Evolutionary conservation across 163 green algal species (phyloP).

Genomic region (Picocystis sp.): DNA sequence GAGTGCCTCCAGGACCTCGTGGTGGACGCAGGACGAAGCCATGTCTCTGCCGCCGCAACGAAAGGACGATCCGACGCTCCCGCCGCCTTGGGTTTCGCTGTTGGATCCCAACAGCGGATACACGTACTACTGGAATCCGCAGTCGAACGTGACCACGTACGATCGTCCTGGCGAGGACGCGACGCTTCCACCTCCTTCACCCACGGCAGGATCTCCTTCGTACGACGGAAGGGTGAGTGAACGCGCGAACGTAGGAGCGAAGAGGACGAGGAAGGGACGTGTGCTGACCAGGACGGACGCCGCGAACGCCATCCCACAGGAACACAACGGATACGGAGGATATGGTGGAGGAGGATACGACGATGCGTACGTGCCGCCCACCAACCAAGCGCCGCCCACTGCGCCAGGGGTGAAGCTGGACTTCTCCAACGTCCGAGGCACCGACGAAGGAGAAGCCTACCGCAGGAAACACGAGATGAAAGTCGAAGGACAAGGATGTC

Average conservation of each 20-base stretch:
- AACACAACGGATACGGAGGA: slow-evolving; percentile 2
- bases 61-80: slow-evolving; percentile 17
- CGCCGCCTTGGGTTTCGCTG: slow-evolving; percentile 18
- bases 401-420: neutral
- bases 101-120: slow-evolving; percentile 24
- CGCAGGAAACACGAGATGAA: slow-evolving; percentile 18
- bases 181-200: slow-evolving; percentile 1
- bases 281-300: slow-evolving; percentile 1
- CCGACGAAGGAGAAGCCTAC: slow-evolving; percentile 9
- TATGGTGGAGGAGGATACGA: slow-evolving; percentile 6
- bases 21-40: no score
- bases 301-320: neutral
- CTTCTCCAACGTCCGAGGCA: slow-evolving; percentile 3
- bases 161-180: slow-evolving; percentile 20
- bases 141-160: slow-evolving; percentile 31
- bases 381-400: no score
- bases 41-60: no score
- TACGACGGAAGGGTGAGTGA: slow-evolving; percentile 8
- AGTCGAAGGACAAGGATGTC: slow-evolving; percentile 38
- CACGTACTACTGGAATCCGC: slow-evolving; percentile 48
- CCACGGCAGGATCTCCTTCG: neutral
- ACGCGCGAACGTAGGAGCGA: slow-evolving; percentile 18
- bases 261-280: slow-evolving; percentile 14
- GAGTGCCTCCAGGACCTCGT: no score
- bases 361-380: neutral